A percentile compares a stretch with the other conserved stretches of the same genome.
Conservation (phyloP, 2,329 filamentous ascomycete genomes). For the Fusarium temperatum region DNA sequence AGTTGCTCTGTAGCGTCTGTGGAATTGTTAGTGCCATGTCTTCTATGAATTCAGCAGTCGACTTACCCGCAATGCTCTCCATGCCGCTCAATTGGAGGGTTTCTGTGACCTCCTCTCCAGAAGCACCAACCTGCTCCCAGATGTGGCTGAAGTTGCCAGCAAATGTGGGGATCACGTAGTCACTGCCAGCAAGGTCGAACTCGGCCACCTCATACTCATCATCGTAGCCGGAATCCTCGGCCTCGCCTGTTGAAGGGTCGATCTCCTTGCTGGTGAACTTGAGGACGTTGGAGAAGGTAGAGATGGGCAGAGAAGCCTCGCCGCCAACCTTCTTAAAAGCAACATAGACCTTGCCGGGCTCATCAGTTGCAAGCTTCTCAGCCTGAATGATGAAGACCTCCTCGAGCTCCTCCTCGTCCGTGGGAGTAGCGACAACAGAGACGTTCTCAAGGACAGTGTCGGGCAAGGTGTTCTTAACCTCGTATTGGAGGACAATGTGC, state of each 20-base stretch:
- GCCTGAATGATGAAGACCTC: slow-evolving; percentile 95
- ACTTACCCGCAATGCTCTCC: slow-evolving; percentile 91
- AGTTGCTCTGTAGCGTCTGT: slow-evolving; percentile 93
- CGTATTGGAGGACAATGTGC: slow-evolving; percentile 93
- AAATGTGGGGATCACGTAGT: slow-evolving; percentile 94
- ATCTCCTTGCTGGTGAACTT: slow-evolving; percentile 99
- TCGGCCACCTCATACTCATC: slow-evolving; percentile 98
- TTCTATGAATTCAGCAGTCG: not conserved
- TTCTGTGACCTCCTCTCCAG: slow-evolving; percentile 89
- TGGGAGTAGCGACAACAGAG: slow-evolving; percentile 80
- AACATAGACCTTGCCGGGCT: slow-evolving; percentile 93
- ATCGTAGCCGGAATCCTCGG: slow-evolving; percentile 91
- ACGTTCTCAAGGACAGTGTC: slow-evolving; percentile 92
- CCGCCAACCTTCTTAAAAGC: slow-evolving; percentile 87
- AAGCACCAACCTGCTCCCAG: slow-evolving; percentile 92
- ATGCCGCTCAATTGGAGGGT: slow-evolving; percentile 87
- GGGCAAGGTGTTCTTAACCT: slow-evolving; percentile 96
- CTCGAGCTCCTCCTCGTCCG: slow-evolving; percentile 83
- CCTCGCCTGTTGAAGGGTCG: slow-evolving; percentile 90
- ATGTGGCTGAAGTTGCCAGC: slow-evolving; percentile 95
- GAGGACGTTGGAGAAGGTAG: slow-evolving; percentile 88
- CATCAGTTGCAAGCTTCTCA: slow-evolving; percentile 81
- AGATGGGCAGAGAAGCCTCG: slow-evolving; percentile 78
- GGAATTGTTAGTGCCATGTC: slow-evolving; percentile 35
- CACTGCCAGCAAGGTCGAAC: slow-evolving; percentile 87